phyloP scores from a whole-genome alignment of 2,329 filamentous ascomycete genomes.

The Periglandula ipomoeae region DNA sequence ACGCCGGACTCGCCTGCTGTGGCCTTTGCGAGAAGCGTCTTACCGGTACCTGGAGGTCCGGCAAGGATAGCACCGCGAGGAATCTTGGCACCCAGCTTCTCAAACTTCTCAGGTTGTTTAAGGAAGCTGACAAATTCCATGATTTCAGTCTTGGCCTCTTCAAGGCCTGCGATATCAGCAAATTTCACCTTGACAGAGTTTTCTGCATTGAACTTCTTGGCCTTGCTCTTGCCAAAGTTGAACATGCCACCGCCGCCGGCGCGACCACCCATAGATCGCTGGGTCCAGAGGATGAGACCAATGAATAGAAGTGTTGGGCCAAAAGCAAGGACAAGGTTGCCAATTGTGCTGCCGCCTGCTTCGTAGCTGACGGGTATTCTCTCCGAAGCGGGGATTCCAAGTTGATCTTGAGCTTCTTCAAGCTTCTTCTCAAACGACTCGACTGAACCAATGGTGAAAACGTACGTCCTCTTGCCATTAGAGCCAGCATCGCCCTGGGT shows the following conservation, averaged over 20 bases:
- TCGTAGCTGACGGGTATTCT: conserved; percentile 88
- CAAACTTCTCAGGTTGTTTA: conserved; percentile 85
- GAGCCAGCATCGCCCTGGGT: conserved; percentile 31
- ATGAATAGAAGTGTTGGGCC: conserved; percentile 82
- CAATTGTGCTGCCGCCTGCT: conserved; percentile 64
- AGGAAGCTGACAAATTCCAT: conserved; percentile 99
- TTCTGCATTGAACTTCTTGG: conserved; percentile 97
- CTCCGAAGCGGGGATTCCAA: conserved; percentile 78
- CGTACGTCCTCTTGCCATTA: conserved; percentile 46
- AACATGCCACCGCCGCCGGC: conserved; percentile 71
- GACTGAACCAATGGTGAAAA: conserved; percentile 90
- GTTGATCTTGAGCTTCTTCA: conserved; percentile 78
- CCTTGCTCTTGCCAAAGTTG: conserved; percentile 89
- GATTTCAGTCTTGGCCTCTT: conserved; percentile 95
- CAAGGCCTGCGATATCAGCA: conserved; percentile 91
- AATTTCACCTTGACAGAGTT: conserved; percentile 96
- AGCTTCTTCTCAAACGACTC: conserved; percentile 86
- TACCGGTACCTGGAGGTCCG: conserved; percentile 96
- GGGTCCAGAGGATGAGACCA: conserved; percentile 71
- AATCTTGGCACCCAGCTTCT: conserved; percentile 93
- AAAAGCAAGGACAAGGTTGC: conserved; percentile 66
- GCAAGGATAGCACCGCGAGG: conserved; percentile 93
- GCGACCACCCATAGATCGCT: conserved; percentile 62
- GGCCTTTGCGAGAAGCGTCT: conserved; percentile 92
- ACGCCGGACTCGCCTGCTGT: conserved; percentile 95